Evolutionary conservation across 2,329 filamentous ascomycete genomes (phyloP).

Genomic region (Lizonia empirigonia): DNA sequence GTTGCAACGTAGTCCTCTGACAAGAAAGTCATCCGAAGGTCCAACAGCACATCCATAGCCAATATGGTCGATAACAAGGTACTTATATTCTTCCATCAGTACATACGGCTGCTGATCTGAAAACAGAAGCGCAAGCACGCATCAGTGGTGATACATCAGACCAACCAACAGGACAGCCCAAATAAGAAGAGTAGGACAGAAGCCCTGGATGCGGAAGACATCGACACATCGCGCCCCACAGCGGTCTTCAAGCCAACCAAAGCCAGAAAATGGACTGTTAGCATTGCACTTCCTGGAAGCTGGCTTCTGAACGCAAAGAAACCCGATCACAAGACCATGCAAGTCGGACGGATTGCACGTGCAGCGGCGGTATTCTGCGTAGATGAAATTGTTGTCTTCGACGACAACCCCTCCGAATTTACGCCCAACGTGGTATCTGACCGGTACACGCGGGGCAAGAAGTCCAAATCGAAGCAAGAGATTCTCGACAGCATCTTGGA

Average conservation of each 20-base stretch:
- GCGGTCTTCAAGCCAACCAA: slow-evolving; percentile 69
- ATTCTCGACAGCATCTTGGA: slow-evolving; percentile 43
- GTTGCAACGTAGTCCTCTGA: not conserved
- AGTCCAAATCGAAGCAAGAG: slow-evolving; percentile 48
- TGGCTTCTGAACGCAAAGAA: slow-evolving; percentile 68
- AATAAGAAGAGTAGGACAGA: slow-evolving; percentile 26
- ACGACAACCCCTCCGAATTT: slow-evolving; percentile 63
- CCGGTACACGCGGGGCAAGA: slow-evolving; percentile 28
- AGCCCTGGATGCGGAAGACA: slow-evolving; percentile 18
- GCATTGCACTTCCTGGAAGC: slow-evolving; percentile 78
- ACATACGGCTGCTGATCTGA: not conserved
- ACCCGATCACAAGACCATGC: slow-evolving; percentile 74
- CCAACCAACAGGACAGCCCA: slow-evolving; percentile 14
- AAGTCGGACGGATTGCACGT: slow-evolving; percentile 77
- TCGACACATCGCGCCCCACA: slow-evolving; percentile 69
- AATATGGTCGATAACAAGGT: slow-evolving; percentile 16
- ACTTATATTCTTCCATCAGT: not conserved
- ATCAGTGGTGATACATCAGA: slow-evolving; percentile 26
- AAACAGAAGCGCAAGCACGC: slow-evolving; percentile 34
- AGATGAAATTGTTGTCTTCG: slow-evolving; percentile 82
- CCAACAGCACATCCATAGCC: not conserved
- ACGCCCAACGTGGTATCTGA: slow-evolving; percentile 28
- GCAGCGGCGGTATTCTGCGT: slow-evolving; percentile 82
- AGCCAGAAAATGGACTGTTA: slow-evolving; percentile 74
- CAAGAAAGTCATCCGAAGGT: not conserved